phyloP scores from a whole-genome alignment of 176 grass and related monocot genomes.

The Triticum timopheevii region DNA sequence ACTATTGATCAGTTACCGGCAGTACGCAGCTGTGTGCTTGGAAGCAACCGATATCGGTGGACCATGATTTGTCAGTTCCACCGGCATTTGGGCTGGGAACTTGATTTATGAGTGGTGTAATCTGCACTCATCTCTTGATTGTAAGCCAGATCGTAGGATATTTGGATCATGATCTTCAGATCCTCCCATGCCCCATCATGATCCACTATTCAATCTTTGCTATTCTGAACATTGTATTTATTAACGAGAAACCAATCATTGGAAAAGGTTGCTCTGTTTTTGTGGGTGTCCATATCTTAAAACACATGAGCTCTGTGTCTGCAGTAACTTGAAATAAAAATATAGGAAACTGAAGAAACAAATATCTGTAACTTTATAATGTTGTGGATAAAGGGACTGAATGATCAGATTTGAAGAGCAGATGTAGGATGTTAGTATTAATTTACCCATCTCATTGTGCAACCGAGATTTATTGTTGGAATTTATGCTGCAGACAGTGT shows the following conservation, averaged over 20 bases:
- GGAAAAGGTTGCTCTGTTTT: background rate
- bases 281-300: background rate
- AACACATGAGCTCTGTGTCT: background rate
- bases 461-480: background rate
- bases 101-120: background rate
- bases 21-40: background rate
- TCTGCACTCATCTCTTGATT: background rate
- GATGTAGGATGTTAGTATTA: constrained; percentile 14
- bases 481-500: background rate
- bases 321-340: background rate
- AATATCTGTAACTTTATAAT: background rate
- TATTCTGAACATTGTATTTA: background rate
- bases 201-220: background rate
- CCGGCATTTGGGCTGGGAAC: background rate
- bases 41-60: background rate
- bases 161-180: constrained; percentile 21
- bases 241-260: background rate
- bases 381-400: background rate
- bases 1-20: background rate
- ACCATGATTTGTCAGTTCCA: background rate
- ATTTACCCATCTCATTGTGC: background rate
- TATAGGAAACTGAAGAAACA: background rate
- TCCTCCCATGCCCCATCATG: background rate
- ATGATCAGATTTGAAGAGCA: background rate
- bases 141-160: background rate